Percentiles rank a stretch among this genome's conserved stretches.
Conservation (phyloP, 371 early-diverging fungal species). For the Rhizopus microsporus region DNA sequence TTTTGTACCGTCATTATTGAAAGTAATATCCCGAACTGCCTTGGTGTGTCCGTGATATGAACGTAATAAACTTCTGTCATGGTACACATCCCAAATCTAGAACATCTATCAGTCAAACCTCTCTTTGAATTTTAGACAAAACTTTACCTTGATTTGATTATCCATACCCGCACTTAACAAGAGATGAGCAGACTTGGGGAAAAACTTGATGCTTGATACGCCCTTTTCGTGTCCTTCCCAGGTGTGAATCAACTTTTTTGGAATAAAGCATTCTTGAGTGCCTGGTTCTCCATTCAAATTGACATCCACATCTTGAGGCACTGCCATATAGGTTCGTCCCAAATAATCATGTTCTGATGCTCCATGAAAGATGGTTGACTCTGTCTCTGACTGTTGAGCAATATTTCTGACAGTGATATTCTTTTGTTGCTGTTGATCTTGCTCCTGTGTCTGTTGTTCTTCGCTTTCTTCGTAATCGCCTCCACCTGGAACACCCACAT, state of each 20-base stretch:
- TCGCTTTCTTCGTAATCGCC: constrained; percentile 58
- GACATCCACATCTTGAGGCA: constrained; percentile 84
- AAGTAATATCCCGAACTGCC: constrained; percentile 91
- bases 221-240: constrained; percentile 94
- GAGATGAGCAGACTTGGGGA: constrained; percentile 91
- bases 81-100: constrained; percentile 92
- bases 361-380: constrained; percentile 79
- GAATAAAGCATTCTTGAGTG: constrained; percentile 79
- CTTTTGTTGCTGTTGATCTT: constrained; percentile 11
- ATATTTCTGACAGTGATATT: constrained; percentile 27
- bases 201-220: constrained; percentile 87
- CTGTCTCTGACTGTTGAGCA: constrained; percentile 52
- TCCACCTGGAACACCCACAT: constrained; percentile 59
- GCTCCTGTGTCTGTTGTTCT: constrained; percentile 54
- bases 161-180: constrained; percentile 93
- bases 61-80: constrained; percentile 80
- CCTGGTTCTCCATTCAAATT: constrained; percentile 77
- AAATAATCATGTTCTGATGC: constrained; percentile 82
- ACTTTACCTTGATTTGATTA: constrained; percentile 78
- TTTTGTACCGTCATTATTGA: constrained; percentile 80
- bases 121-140: too few relatives aligned
- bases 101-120: neutral
- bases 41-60: constrained; percentile 92
- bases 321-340: constrained; percentile 94
- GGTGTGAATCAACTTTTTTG: constrained; percentile 85